Evolutionary conservation across 2,329 filamentous ascomycete genomes (phyloP), one percentile per base, ranked within the genome.

Genomic region (Neopestalotiopsis clavispora): DNA sequence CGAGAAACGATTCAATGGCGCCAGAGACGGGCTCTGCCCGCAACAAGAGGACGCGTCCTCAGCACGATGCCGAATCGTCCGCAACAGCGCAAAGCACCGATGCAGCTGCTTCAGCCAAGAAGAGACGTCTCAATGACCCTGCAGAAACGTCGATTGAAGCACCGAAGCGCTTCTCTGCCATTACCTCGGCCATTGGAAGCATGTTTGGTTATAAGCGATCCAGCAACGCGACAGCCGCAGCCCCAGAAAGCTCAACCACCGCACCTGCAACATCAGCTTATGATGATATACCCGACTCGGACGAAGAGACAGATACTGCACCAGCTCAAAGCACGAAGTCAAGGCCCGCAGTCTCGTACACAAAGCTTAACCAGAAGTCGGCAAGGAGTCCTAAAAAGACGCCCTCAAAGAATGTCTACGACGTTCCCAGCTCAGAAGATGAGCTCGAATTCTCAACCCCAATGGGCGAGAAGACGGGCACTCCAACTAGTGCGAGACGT

Each of bases 381-480:
- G 66, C 71, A 13, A 68, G 23, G 4, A 71, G 23, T 49, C 34
- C 23, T 62, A 58, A 71, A 40, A 9, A 52, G 34, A 28, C 23
- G 23, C 4, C 67, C 23, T 60, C 71, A 23, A 70, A 70, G 38
- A 74, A 68, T 61, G 66, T 74, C 28, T 78, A 78, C 68, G 76
- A 77, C 40, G 74, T 77, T 14, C 76, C 75, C 1, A 75, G 76
- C 66, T 78, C 76, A 12, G 75, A 72, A 32, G 75, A 75, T 12
- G 77, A 78, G 63, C 42, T 66, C 17, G 69, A 70, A 40, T 56
- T 59, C 38, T 65, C 63, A 4, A 61, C 45, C 20, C 34, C 28
- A 49, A 63, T 49, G 2, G 61, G 65, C 32, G 68, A 63, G 13
- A 60, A 34, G 10, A 62, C 69, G 20, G 67, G 72, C 52, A 67